phyloP scores from a whole-genome alignment of 495 filamentous ascomycete species.

The Clavariopsis aquatica region DNA sequence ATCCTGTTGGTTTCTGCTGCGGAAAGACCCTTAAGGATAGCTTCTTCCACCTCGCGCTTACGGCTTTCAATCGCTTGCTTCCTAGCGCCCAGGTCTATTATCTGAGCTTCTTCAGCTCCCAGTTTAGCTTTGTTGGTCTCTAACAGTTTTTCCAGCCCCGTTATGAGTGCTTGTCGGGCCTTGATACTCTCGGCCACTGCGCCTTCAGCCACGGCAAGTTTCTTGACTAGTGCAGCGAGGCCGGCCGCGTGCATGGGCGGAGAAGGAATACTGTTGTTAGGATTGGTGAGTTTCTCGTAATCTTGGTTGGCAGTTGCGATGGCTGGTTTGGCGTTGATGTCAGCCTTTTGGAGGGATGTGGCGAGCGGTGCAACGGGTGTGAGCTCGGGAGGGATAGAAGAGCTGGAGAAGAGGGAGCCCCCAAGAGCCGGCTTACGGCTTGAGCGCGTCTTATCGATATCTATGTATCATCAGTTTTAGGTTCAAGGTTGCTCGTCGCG shows the following conservation, averaged over 20 bases:
- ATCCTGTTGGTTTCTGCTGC: slow-evolving; percentile 35
- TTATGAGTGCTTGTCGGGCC: slow-evolving; percentile 73
- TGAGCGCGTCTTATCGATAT: slow-evolving; percentile 74
- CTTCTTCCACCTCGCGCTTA: slow-evolving; percentile 84
- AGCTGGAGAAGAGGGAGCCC: slow-evolving; percentile 63
- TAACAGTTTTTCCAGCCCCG: slow-evolving; percentile 79
- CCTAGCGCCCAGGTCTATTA: slow-evolving; percentile 59
- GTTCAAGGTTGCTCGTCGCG: neutral
- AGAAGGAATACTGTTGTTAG: slow-evolving; percentile 62
- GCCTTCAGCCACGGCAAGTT: slow-evolving; percentile 84
- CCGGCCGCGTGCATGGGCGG: slow-evolving; percentile 90
- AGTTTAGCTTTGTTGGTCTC: slow-evolving; percentile 70
- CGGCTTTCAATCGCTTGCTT: slow-evolving; percentile 68
- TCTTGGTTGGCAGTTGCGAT: slow-evolving; percentile 71
- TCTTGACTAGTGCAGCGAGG: slow-evolving; percentile 81
- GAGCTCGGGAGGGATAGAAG: slow-evolving; percentile 72
- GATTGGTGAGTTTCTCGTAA: slow-evolving; percentile 77
- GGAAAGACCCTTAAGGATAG: slow-evolving; percentile 78
- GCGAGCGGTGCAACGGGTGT: slow-evolving; percentile 70
- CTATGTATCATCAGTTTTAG: slow-evolving; percentile 47
- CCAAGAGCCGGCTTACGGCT: slow-evolving; percentile 67
- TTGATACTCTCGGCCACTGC: slow-evolving; percentile 90
- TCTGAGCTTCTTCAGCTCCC: slow-evolving; percentile 63
- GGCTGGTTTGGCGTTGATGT: slow-evolving; percentile 60
- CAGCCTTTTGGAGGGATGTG: slow-evolving; percentile 69